Base-by-base conservation (phyloP, 805 yeast species). In the Metschnikowia drakensbergensis region DNA sequence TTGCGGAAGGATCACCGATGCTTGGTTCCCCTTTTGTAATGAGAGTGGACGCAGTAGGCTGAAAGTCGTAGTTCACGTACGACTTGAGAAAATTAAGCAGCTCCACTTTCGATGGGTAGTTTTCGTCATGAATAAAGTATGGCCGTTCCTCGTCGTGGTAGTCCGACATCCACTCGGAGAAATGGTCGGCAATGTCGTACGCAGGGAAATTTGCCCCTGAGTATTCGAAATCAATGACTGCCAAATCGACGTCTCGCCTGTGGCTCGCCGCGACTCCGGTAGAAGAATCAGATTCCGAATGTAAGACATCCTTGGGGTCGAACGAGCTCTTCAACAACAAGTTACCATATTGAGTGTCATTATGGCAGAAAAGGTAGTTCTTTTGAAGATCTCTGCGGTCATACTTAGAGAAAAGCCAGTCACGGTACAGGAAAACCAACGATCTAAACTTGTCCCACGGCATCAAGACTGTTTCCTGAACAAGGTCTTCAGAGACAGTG, bases 331-430 rank as follows among this genome's bases (percentile, higher is more conserved):
- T 66, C 62, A 92, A 80, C 48, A 94, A 72, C 53, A 94, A 74
- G 62, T 94, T 94, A 31, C 99, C 99, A 64, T 94, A 92, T 66
- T 94, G 99, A 0, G 98, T 86, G 66, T 92, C 99, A 62, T 94
- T 94, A 67, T 94, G 99, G 58, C 97, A 89, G 62, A 94, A 94
- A 10, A 81, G 89, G 52, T 87, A 72, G 46, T 76, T 72, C 10
- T 74, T 69, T 42, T 72, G 67, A 33, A 82, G 65, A 22, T 63
- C 64, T 7, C 65, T 67, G 22, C 65, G 66, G 26, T 76, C 77
- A 58, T 84, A 81, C 51, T 76, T 69, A 5, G 57, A 58, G 33
- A 72, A 74, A 17, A 94, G 67, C 90, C 91, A 88, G 5, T 71
- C 64, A 46, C 75, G 74, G 65, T 91, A 92, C 42, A 61, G 64